phyloP scores from a whole-genome alignment of 1,284 basidiomycete genomes.

The Heterobasidion irregulare region DNA sequence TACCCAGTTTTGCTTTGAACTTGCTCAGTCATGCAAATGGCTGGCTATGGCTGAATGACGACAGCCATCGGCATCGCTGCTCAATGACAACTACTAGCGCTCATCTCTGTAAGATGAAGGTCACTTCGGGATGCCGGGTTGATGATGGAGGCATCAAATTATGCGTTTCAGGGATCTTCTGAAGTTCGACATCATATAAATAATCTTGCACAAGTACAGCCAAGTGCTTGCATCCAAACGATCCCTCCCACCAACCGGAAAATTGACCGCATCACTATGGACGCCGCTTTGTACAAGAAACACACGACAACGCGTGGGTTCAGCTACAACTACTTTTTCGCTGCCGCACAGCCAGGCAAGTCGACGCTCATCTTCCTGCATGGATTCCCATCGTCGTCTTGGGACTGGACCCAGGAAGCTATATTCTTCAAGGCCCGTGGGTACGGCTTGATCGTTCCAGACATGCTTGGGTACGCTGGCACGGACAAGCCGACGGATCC shows the following conservation, averaged over 20 bases:
- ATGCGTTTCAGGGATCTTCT: too few relatives aligned
- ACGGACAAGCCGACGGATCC: slow-evolving; percentile 40
- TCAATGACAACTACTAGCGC: too few relatives aligned
- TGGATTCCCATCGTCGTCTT: slow-evolving; percentile 38
- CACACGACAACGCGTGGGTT: slow-evolving; percentile 24
- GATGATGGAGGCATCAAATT: too few relatives aligned
- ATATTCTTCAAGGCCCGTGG: slow-evolving; percentile 32
- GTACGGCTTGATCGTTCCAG: slow-evolving; percentile 43
- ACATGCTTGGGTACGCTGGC: slow-evolving; percentile 45
- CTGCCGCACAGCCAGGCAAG: slow-evolving; percentile 18
- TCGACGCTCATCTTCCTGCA: slow-evolving; percentile 37
- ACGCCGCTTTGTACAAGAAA: slow-evolving; percentile 22
- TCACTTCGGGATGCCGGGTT: too few relatives aligned
- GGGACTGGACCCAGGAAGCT: slow-evolving; percentile 38
- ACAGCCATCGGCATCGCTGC: too few relatives aligned
- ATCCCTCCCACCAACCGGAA: neutral
- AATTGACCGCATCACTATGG: slow-evolving; percentile 12
- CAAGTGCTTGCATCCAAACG: too few relatives aligned
- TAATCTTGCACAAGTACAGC: too few relatives aligned
- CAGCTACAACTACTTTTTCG: slow-evolving; percentile 28
- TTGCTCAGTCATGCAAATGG: too few relatives aligned
- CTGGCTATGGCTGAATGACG: too few relatives aligned
- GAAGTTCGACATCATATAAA: too few relatives aligned
- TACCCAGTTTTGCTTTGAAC: too few relatives aligned
- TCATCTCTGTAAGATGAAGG: too few relatives aligned